Base-by-base conservation (phyloP, 805 yeast species). In the Candida corydali region DNA sequence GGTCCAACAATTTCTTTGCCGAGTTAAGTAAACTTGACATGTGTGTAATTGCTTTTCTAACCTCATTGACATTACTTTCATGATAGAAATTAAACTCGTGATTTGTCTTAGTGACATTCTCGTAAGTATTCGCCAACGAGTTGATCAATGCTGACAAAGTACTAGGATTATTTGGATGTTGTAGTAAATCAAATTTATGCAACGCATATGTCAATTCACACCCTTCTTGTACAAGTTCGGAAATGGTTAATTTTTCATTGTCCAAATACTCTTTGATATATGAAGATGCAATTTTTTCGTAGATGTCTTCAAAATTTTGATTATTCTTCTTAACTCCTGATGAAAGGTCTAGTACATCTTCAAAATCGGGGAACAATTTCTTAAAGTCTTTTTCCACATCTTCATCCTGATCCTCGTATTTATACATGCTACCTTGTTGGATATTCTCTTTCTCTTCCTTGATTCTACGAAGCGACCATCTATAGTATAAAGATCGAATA, bases 281-380 rank as follows among this genome's bases (percentile, higher is more conserved):
- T 0, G 67, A 45, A 30, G 58, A 52, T 0, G 83, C 81, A 39
- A 85, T 52, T 3, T 55, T 42, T 36, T 57, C 67, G 48, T 79
- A 73, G 12, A 69, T 48, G 0, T 70, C 76, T 11, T 74, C 78
- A 26, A 74, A 52, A 28, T 45, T 29, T 36, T 44, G 61, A 15
- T 56, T 51, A 4, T 39, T 50, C 41, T 40, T 49, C 4, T 41
- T 40, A 6, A 29, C 22, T 3, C 37, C 50, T 12, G 45, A 36
- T 18, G 42, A 54, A 11, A 55, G 42, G 18, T 72, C 74, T 35
- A 78, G 53, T 4, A 77, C 73, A 8, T 82, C 85, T 33, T 85
- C 95, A 44, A 77, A 86, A 53, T 87, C 96, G 0, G 97, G 97
- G 71, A 91, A 91, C 61, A 89, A 55, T n/a, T 52, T 52, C 48